Base-by-base conservation (phyloP, 2,329 filamentous ascomycete genomes). In the Blastomyces percursus region DNA sequence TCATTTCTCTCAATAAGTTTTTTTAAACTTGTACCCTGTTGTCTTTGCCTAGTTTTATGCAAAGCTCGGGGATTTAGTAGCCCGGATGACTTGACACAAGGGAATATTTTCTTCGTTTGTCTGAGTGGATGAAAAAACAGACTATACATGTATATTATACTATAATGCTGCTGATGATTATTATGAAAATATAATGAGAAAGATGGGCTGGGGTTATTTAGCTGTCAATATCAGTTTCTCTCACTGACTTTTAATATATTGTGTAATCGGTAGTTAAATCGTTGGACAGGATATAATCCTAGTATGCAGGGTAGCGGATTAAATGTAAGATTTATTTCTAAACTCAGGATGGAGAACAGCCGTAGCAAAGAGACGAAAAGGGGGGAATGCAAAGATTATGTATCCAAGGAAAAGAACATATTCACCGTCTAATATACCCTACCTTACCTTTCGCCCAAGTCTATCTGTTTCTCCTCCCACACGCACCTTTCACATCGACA, bases 401-500 rank as follows among this genome's bases (percentile, higher is more conserved):
- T 38, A 14, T 16, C 30, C 5, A 4, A 5, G 24, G 32, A 11
- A 30, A 11, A 32, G 1, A 35, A 32, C n/a, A 16, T 3, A 27
- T 54, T 54, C 4, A 16, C 14, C n/a, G 8, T 38, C 38, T 35
- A 56, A 21, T 38, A 38, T 3, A n/a, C n/a, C 19, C 5, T 57
- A 11, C 9, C 2, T 56, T 35, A 38, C 35, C 54, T 21, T 38
- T 61, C 35, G 57, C 6, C 48, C 12, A 11, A 4, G 21, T 19
- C 50, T 21, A 11, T 24, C 44, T 61, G 61, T 48, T 48, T 24
- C 24, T 74, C 84, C 74, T 96, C 93, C 71, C 83, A 86, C 30
- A 86, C 78, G 75, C 94, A 99, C 66, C 94, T 83, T 64, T 83
- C 78, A 76, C 94, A 99, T 81, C 90, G 86, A 77, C 94, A 99